Base-by-base conservation (phyloP, 495 filamentous ascomycete species). In the Podospora comata region DNA sequence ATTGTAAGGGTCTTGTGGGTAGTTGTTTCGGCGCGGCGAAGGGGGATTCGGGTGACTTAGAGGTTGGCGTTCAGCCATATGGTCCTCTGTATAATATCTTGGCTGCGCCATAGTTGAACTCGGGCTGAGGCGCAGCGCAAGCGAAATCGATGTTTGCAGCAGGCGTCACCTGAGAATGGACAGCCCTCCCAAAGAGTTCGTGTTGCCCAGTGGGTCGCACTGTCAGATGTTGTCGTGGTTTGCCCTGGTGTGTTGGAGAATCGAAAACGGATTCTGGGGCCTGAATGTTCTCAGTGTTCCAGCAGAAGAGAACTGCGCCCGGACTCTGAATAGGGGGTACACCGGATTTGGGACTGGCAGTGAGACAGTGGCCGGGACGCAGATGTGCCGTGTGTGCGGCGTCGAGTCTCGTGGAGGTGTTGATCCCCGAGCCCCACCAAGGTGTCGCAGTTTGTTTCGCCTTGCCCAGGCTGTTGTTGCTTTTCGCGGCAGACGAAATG, bases 11-110 rank as follows among this genome's bases (percentile, higher is more conserved):
- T 74, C 71, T 65, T 76, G 71, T 53, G 70, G 65, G 62, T 78
- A 70, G 67, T 67, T 75, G 48, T 59, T 57, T 60, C 16, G 39
- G 19, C 53, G 66, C 15, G 65, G 44, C 27, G 71, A 64, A 9
- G 60, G 48, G 48, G 66, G 64, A 23, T 70, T 60, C 66, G 73
- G 78, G 30, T 73, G 55, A 67, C 73, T 79, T 55, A 82, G 77
- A 62, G 80, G 80, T 60, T 76, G 71, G 66, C 71, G 75, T 67
- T 80, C 80, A 65, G 74, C 77, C 57, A 76, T 61, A 20, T 81
- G 77, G 64, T 78, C 77, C 39, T 80, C 76, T 70, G 69, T 72
- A 34, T 69, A 72, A 28, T 75, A 75, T 53, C 72, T 58, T 60
- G 57, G 56, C 64, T 72, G 70, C 54, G 74, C 75, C 75, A 77